Evolutionary conservation across 805 yeast species (phyloP).

Genomic region (Isabelozyma heimii): DNA sequence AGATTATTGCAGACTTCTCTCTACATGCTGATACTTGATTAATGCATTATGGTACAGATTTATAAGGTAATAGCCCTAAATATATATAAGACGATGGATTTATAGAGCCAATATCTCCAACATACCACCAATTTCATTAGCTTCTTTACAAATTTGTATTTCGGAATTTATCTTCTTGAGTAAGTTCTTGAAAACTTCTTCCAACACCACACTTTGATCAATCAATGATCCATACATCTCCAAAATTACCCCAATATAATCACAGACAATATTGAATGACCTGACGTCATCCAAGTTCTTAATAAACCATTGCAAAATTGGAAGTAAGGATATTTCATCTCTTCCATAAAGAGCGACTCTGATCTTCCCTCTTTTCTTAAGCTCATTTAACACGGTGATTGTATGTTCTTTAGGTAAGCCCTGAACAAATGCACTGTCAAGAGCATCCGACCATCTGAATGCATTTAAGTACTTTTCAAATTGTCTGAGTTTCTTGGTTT

Average conservation of each 20-base stretch:
- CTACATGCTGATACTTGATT: background rate
- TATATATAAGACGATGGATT: background rate
- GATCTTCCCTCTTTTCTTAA: constrained; percentile 85
- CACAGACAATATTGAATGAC: constrained; percentile 59
- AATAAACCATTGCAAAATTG: constrained; percentile 79
- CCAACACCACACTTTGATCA: constrained; percentile 73
- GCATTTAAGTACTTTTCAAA: constrained; percentile 83
- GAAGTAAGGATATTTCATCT: constrained; percentile 84
- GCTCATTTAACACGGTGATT: constrained; percentile 78
- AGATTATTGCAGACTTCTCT: background rate
- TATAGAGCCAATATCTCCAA: constrained; percentile 71
- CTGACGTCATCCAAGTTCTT: constrained; percentile 79
- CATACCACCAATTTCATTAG: constrained; percentile 91
- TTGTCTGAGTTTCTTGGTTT: constrained; percentile 64
- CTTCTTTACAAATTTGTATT: constrained; percentile 77
- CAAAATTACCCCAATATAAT: constrained; percentile 62
- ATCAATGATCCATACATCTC: constrained; percentile 76
- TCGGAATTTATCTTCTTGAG: constrained; percentile 63
- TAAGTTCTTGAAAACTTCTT: constrained; percentile 64
- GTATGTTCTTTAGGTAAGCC: constrained; percentile 82
- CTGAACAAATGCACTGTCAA: constrained; percentile 78
- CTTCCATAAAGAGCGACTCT: constrained; percentile 76
- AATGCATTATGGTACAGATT: background rate
- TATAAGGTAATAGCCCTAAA: background rate
- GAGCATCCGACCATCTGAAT: constrained; percentile 90